phyloP scores from a whole-genome alignment of 1,139 yeast genomes.

The Taphrina populina region DNA sequence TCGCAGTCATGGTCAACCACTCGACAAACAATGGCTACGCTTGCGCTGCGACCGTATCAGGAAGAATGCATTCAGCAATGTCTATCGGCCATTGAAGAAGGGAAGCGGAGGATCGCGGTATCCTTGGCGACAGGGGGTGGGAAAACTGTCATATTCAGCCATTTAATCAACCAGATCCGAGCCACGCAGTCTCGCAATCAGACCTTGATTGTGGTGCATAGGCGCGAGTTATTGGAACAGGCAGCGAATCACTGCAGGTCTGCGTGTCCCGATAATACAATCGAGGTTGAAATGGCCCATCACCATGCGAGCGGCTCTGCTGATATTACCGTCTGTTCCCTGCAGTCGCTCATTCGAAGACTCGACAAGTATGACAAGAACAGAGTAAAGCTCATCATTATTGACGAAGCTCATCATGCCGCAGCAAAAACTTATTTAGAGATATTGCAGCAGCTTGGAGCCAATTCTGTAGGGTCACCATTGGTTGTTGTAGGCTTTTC shows the following conservation, averaged over 20 bases:
- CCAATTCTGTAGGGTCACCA: conserved; percentile 49
- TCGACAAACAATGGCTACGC: too few relatives aligned
- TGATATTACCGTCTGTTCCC: conserved; percentile 76
- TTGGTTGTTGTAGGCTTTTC: conserved; percentile 77
- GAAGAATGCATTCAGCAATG: conserved; percentile 64
- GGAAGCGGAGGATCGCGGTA: conserved; percentile 66
- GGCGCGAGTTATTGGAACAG: conserved; percentile 74
- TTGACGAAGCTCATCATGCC: conserved; percentile 95
- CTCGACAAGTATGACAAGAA: conserved; percentile 56
- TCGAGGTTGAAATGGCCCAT: conserved; percentile 74
- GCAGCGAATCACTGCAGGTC: conserved; percentile 56
- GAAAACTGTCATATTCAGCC: conserved; percentile 76
- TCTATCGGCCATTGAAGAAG: conserved; percentile 51
- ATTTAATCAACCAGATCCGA: conserved; percentile 55
- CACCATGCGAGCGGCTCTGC: conserved; percentile 48
- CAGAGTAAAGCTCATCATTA: conserved; percentile 67
- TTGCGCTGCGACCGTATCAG: conserved; percentile 62
- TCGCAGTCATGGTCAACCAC: too few relatives aligned
- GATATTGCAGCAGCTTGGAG: conserved; percentile 59
- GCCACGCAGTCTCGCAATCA: conserved; percentile 49
- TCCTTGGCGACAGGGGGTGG: conserved; percentile 96
- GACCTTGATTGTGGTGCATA: conserved; percentile 72
- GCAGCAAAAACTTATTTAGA: conserved; percentile 67
- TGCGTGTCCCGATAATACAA: conserved; percentile 54
- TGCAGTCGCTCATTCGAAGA: conserved; percentile 61